Conservation (phyloP, 2,329 filamentous ascomycete genomes). For the Fusarium sp. region DNA sequence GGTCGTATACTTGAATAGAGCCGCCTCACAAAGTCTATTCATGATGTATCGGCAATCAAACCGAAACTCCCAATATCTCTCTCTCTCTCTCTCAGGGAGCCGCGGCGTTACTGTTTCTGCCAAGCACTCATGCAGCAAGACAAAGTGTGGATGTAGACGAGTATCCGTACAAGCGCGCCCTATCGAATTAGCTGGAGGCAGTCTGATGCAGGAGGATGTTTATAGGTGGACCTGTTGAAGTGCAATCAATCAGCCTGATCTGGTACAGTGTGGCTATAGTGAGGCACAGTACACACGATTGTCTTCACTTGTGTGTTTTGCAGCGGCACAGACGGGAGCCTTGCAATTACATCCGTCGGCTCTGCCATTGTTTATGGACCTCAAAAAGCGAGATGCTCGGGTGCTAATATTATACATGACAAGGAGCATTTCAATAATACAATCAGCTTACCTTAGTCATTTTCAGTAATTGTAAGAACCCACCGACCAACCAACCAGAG, state of each 20-base stretch:
- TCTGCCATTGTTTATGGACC: conserved; percentile 21
- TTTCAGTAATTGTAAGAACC: not conserved
- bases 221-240: conserved; percentile 22
- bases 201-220: conserved; percentile 25
- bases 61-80: conserved; percentile 11
- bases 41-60: conserved; percentile 36
- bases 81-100: not conserved
- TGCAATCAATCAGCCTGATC: conserved; percentile 22
- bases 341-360: conserved; percentile 19
- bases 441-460: conserved; percentile 14
- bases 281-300: not conserved
- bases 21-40: conserved; percentile 1
- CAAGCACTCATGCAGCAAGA: conserved; percentile 22
- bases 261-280: not conserved
- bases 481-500: not conserved
- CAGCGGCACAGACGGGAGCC: conserved; percentile 28
- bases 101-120: conserved; percentile 25
- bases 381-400: conserved; percentile 4
- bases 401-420: not conserved
- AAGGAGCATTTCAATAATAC: not conserved
- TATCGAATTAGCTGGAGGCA: conserved; percentile 9
- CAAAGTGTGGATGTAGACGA: conserved; percentile 21
- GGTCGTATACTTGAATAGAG: not conserved
- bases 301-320: not conserved
- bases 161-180: conserved; percentile 18